These are phyloP conservation scores for Exobasidium rhododendri DNA, from an alignment of 1,284 basidiomycete species.

Conservation along the genomic window DNA sequence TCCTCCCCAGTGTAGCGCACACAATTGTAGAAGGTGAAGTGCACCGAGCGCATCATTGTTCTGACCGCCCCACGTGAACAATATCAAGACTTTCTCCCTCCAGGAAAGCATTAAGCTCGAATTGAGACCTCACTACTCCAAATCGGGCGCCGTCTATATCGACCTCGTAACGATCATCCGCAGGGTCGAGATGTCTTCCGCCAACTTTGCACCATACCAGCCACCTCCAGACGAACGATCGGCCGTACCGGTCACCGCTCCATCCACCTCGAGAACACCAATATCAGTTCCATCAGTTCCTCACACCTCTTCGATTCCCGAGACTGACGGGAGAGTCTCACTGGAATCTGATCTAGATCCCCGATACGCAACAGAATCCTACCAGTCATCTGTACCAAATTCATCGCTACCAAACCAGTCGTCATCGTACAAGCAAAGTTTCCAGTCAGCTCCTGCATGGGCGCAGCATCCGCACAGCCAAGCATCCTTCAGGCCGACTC, in stretches of 20 bases:
- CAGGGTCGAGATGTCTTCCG: slow-evolving; percentile 8
- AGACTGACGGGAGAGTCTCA: background rate
- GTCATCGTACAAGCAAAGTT: background rate
- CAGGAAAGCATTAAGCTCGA: no score
- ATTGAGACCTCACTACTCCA: no score
- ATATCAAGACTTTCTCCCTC: no score
- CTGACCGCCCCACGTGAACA: no score
- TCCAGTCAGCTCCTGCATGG: slow-evolving; percentile 1
- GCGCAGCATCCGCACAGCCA: background rate
- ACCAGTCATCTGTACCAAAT: slow-evolving; percentile 28
- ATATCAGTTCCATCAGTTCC: background rate
- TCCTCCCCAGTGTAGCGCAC: no score
- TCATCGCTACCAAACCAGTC: background rate
- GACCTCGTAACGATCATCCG: no score
- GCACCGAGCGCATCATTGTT: no score
- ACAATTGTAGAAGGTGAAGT: no score
- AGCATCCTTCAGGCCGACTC: slow-evolving; percentile 2
- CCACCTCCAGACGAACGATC: slow-evolving; percentile 16
- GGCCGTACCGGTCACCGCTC: background rate
- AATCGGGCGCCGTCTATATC: no score
- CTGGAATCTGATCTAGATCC: slow-evolving; percentile 34
- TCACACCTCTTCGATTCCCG: background rate
- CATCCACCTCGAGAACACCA: slow-evolving; percentile 2
- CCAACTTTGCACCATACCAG: slow-evolving; percentile 16
- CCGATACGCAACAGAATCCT: slow-evolving; percentile 40